Evolutionary conservation across 768 basidiomycete genomes (phyloP), one percentile per base, ranked within the genome.

Genomic region (Psilocybe sp.): DNA sequence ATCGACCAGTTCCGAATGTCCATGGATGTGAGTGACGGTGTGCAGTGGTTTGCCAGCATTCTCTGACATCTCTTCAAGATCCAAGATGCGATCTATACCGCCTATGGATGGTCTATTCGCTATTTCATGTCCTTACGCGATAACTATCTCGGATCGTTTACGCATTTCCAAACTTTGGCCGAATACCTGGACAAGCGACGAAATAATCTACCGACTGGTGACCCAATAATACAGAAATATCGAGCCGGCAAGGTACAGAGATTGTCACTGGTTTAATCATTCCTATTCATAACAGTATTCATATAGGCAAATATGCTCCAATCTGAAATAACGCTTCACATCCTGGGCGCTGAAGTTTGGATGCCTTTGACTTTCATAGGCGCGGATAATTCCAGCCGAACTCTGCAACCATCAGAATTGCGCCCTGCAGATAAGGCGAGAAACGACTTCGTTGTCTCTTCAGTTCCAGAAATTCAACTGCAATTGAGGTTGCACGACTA

Each of bases 131-230:
- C 87, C 36, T 61, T 97, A 50, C 84, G 88, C 40, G 92, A 96
- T 60, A 98, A 98, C 67, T 98, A 98, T 67, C 83, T 98, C 44
- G 96, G 96, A 10, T 78, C 82, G 4, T 98, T 97, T 67, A 97
- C 93, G 1, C 89, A 96, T 57, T 98, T 95, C 59, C 85, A 86
- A 2, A 97, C 92, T 0, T 74, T 92, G 37, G 79, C 78, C 16
- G 96, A 98, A 70, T 96, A 92, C 63, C 71, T 92, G 40, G 80
- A 85, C 46, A 87, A 84, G 60, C 77, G 82, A 37, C 75, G 70
- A 39, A 73, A 71, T 44, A 78, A 78, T 1, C 56, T 78, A 1
- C 79, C 81, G 10, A 72, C 85, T 12, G 95, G 94, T 4, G 95
- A 98, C 67, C 92, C 91, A 0, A 74, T 96, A 1, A 70, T 79